Conservation (phyloP, 2,329 filamentous ascomycete species). For the Chrysosporium keratinophilum region DNA sequence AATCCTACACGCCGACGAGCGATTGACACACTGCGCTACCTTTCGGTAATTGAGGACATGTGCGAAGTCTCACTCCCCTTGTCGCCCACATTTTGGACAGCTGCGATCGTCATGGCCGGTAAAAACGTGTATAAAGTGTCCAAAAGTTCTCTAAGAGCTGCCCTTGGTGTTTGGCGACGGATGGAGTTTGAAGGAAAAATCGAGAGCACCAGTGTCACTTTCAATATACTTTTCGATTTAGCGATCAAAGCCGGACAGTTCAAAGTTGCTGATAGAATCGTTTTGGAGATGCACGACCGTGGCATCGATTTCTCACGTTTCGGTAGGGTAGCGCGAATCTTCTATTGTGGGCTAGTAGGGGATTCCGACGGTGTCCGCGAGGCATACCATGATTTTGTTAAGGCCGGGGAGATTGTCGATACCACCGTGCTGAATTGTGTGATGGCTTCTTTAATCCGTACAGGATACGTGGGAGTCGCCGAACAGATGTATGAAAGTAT, state of each 20-base stretch:
- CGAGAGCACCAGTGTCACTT: conserved; percentile 64
- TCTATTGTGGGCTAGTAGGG: conserved; percentile 65
- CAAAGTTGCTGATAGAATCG: conserved; percentile 69
- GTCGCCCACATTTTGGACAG: conserved; percentile 64
- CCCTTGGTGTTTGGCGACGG: conserved; percentile 70
- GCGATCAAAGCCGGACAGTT: conserved; percentile 80
- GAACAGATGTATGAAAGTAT: conserved; percentile 75
- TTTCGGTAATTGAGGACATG: conserved; percentile 74
- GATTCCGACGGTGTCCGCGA: conserved; percentile 64
- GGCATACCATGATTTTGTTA: conserved; percentile 74
- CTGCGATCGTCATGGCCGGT: conserved; percentile 67
- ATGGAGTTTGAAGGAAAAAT: conserved; percentile 69
- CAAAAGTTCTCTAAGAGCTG: conserved; percentile 53
- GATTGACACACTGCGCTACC: conserved; percentile 62
- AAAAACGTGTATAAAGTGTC: conserved; percentile 55
- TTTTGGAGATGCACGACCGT: conserved; percentile 66
- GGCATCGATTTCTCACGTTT: conserved; percentile 62
- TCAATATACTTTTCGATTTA: conserved; percentile 85
- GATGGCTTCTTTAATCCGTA: conserved; percentile 64
- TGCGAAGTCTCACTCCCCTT: conserved; percentile 62
- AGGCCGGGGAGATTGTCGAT: conserved; percentile 77
- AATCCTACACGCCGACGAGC: conserved; percentile 35
- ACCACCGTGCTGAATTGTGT: conserved; percentile 78
- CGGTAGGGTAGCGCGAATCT: conserved; percentile 71
- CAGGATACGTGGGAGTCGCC: conserved; percentile 65